phyloP scores from a whole-genome alignment of 1,284 basidiomycete genomes.

The Apiotrichum brassicae region DNA sequence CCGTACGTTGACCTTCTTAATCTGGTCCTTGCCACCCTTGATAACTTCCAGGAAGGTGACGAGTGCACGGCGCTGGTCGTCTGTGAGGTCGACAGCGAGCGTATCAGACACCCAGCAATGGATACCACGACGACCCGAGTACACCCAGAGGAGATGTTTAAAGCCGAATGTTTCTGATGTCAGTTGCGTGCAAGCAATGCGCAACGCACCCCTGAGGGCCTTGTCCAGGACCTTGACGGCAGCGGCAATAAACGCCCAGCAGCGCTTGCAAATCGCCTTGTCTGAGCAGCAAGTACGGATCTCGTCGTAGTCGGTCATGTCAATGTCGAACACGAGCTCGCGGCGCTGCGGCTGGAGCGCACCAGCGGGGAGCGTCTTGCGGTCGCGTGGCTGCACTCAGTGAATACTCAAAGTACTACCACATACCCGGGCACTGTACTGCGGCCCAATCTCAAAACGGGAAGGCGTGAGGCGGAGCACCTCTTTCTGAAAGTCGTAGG shows the following conservation, averaged over 20 bases:
- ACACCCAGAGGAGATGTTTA: conserved; percentile 84
- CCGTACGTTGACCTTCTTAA: conserved; percentile 73
- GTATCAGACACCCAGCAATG: conserved; percentile 95
- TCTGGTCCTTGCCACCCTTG: conserved; percentile 72
- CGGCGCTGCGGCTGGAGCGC: conserved; percentile 73
- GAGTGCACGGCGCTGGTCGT: conserved; percentile 81
- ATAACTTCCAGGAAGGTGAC: conserved; percentile 84
- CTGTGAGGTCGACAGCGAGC: conserved; percentile 79
- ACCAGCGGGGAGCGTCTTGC: conserved; percentile 71
- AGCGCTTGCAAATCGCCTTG: conserved; percentile 84
- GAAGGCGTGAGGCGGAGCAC: conserved; percentile 73
- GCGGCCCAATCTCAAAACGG: conserved; percentile 94
- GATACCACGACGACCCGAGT: conserved; percentile 95
- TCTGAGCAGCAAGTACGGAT: conserved; percentile 92
- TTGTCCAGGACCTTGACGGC: conserved; percentile 84
- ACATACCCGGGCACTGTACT: conserved; percentile 83
- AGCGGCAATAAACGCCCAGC: conserved; percentile 91
- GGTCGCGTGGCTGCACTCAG: conserved; percentile 69
- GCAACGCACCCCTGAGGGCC: conserved; percentile 58
- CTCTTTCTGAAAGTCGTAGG: conserved; percentile 89
- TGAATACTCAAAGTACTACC: conserved; percentile 31
- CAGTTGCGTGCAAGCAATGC: conserved; percentile 8
- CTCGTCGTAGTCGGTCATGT: conserved; percentile 99
- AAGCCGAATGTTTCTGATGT: conserved; percentile 65
- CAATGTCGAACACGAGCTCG: conserved; percentile 98